Evolutionary conservation across 495 filamentous ascomycete genomes (phyloP).

Genomic region (Penicillium desertorum): DNA sequence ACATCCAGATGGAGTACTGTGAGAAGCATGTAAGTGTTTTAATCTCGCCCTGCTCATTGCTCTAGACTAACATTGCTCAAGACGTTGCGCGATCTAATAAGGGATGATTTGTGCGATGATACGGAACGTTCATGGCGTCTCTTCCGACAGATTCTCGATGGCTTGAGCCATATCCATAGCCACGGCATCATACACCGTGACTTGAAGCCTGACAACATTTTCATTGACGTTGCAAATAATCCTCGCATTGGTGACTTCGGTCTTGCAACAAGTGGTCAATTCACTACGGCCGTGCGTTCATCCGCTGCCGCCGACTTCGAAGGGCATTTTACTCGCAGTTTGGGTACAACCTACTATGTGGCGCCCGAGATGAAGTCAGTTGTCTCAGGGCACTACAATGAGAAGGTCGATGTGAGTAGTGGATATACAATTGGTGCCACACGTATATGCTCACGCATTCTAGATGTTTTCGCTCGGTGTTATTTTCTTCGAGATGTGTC

Average conservation of each 20-base stretch:
- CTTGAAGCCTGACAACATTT: slow-evolving; percentile 97
- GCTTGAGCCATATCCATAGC: slow-evolving; percentile 84
- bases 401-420: slow-evolving; percentile 81
- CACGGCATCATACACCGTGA: slow-evolving; percentile 94
- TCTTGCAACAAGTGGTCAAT: slow-evolving; percentile 84
- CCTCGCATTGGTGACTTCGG: slow-evolving; percentile 97
- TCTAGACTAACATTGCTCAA: slow-evolving; percentile 33
- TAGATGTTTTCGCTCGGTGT: slow-evolving; percentile 96
- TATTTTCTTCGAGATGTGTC: slow-evolving; percentile 98
- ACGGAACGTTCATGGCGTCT: slow-evolving; percentile 81
- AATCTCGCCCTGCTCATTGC: neutral
- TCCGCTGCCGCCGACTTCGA: slow-evolving; percentile 48
- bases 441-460: slow-evolving; percentile 14
- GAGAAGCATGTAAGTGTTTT: slow-evolving; percentile 70
- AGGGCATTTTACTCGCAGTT: slow-evolving; percentile 73
- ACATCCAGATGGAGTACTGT: slow-evolving; percentile 97
- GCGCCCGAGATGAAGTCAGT: slow-evolving; percentile 83
- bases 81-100: slow-evolving; percentile 90
- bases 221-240: slow-evolving; percentile 86
- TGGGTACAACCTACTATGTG: slow-evolving; percentile 94
- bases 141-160: slow-evolving; percentile 89
- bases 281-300: slow-evolving; percentile 52
- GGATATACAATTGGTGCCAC: neutral
- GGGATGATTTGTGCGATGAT: slow-evolving; percentile 68
- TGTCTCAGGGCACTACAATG: slow-evolving; percentile 73